Evolutionary conservation across 2,329 filamentous ascomycete genomes (phyloP).

Genomic region (Calonectria pseudoreteaudii): DNA sequence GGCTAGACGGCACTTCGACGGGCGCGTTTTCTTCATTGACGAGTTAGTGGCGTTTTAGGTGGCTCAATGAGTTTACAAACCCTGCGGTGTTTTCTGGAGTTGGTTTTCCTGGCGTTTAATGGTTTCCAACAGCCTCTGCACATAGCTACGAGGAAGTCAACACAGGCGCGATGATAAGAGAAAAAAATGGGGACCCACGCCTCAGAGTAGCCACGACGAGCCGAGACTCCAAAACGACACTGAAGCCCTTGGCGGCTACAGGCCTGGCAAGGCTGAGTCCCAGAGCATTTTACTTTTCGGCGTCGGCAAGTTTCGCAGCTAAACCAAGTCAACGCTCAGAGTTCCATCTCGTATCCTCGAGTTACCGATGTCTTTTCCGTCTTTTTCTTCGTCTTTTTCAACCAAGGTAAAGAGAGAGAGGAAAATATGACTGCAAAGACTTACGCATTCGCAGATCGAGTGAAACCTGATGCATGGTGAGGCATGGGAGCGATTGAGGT

Average conservation of each 20-base stretch:
- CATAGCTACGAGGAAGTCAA: conserved; percentile 28
- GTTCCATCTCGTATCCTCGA: not conserved
- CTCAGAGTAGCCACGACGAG: conserved; percentile 38
- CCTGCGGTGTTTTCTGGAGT: not conserved
- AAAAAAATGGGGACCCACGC: conserved; percentile 19
- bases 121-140: conserved; percentile 33
- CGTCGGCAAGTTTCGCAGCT: conserved; percentile 41
- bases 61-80: not conserved
- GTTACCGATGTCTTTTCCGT: not conserved
- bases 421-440: not conserved
- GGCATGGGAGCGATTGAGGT: conserved; percentile 7
- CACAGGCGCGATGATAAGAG: not conserved
- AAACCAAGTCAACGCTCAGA: not conserved
- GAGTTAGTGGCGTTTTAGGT: not conserved
- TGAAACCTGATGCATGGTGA: conserved; percentile 15
- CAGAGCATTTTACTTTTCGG: conserved; percentile 46
- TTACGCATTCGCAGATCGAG: conserved; percentile 35
- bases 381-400: not conserved
- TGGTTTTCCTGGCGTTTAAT: conserved; percentile 34
- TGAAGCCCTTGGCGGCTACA: conserved; percentile 39
- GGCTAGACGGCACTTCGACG: not conserved
- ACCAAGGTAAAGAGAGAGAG: not conserved
- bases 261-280: conserved; percentile 39
- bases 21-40: not conserved
- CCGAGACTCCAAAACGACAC: conserved; percentile 38